Percentiles rank a stretch among this genome's conserved stretches.
These are phyloP conservation scores for Erythrophleum ivorense DNA, from an alignment of 331 rosid species.

Conservation along the genomic window DNA sequence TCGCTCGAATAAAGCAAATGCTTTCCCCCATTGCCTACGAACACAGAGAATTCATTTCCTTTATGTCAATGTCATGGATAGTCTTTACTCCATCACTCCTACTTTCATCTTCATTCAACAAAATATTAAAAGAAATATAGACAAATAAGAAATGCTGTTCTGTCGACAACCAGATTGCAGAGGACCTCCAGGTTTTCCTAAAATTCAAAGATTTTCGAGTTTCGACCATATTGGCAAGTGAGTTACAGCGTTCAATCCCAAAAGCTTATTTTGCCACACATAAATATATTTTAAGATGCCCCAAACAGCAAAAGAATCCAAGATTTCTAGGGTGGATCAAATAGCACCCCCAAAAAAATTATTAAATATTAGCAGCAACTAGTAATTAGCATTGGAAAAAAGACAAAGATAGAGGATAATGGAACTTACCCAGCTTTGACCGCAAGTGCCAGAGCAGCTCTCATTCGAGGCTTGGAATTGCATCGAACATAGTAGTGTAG, in stretches of 20 bases:
- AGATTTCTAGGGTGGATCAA: conserved; percentile 10
- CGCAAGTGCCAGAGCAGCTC: conserved; percentile 96
- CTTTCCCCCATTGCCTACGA: neutral
- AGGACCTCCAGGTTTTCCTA: neutral
- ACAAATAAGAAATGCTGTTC: neutral
- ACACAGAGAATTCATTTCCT: neutral
- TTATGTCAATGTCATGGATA: neutral
- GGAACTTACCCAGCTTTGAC: conserved; percentile 75
- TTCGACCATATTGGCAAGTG: neutral
- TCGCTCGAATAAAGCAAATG: neutral
- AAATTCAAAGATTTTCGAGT: neutral
- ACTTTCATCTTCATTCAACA: neutral
- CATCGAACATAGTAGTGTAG: conserved; percentile 85
- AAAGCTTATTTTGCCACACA: neutral
- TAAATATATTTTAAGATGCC: neutral
- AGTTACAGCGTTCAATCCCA: neutral
- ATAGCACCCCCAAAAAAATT: neutral
- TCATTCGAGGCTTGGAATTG: conserved; percentile 92
- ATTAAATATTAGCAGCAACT: neutral
- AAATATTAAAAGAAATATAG: neutral
- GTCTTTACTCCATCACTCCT: neutral
- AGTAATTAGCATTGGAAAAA: neutral
- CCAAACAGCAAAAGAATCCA: conserved; percentile 4
- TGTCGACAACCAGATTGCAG: neutral
- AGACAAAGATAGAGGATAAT: neutral